Evolutionary conservation across 2,329 filamentous ascomycete species (phyloP).

Genomic region (Fusarium nygamai): DNA sequence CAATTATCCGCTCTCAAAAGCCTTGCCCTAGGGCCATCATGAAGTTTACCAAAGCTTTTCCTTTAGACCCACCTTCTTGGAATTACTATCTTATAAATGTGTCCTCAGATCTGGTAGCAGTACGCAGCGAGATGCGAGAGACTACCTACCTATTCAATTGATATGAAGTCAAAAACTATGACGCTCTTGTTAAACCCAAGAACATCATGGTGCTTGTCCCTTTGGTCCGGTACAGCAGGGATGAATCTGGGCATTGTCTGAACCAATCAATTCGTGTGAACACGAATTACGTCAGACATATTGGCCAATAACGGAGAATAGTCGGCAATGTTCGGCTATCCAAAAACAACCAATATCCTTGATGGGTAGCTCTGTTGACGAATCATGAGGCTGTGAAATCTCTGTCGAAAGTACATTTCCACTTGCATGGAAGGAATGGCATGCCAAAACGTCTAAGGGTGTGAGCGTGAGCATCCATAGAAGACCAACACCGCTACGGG

Average conservation of each 20-base stretch:
- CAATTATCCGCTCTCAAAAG: conserved; percentile 16
- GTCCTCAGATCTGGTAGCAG: neutral
- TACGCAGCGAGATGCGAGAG: neutral
- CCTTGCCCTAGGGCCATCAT: conserved; percentile 8
- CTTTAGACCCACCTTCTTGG: conserved; percentile 7
- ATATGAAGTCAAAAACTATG: conserved; percentile 3
- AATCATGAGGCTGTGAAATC: conserved; percentile 40
- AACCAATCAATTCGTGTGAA: conserved; percentile 27
- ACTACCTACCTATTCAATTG: conserved; percentile 12
- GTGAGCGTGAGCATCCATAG: conserved; percentile 14
- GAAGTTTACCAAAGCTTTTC: conserved; percentile 29
- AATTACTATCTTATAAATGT: conserved; percentile 1
- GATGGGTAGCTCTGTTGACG: neutral
- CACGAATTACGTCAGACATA: neutral
- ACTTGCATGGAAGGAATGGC: conserved; percentile 30
- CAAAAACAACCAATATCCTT: conserved; percentile 10
- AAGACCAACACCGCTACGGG: conserved; percentile 21
- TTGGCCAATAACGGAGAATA: conserved; percentile 39
- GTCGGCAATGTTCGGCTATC: conserved; percentile 41
- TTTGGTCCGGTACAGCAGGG: conserved; percentile 38
- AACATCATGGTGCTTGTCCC: conserved; percentile 19
- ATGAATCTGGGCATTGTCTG: conserved; percentile 26
- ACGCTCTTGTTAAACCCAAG: neutral
- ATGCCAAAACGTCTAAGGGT: conserved; percentile 15
- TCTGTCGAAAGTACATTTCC: conserved; percentile 37